Conservation (phyloP, 108 stramenopile species). For the Cylindrotheca fusiformis region DNA sequence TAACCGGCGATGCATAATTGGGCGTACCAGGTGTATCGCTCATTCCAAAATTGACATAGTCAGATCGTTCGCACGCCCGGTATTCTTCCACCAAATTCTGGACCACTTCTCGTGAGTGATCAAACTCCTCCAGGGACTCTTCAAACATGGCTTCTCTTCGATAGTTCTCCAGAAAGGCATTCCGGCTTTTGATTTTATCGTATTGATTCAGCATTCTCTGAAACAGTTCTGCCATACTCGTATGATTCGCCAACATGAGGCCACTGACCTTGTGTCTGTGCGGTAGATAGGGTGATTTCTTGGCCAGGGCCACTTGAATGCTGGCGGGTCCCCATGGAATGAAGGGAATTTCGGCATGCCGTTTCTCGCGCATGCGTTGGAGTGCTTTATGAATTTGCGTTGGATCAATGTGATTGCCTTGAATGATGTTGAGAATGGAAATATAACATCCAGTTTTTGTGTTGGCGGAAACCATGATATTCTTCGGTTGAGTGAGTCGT, state of each 20-base stretch:
- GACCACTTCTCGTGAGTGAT: slow-evolving; percentile 93
- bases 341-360: slow-evolving; percentile 80
- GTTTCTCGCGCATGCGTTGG: slow-evolving; percentile 95
- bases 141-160: slow-evolving; percentile 94
- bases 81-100: slow-evolving; percentile 95
- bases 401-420: slow-evolving; percentile 95
- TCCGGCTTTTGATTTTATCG: slow-evolving; percentile 90
- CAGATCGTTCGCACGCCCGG: slow-evolving; percentile 91
- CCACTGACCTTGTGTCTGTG: slow-evolving; percentile 94
- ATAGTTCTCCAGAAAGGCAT: slow-evolving; percentile 98
- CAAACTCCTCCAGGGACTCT: slow-evolving; percentile 96
- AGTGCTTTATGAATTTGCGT: slow-evolving; percentile 98
- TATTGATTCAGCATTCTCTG: slow-evolving; percentile 87
- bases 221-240: slow-evolving; percentile 95
- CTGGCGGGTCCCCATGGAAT: slow-evolving; percentile 99
- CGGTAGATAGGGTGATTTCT: slow-evolving; percentile 92
- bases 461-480: slow-evolving; percentile 98
- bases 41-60: slow-evolving; percentile 93
- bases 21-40: background rate
- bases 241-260: slow-evolving; percentile 98
- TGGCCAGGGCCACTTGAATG: slow-evolving; percentile 97
- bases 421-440: slow-evolving; percentile 98
- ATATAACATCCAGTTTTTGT: slow-evolving; percentile 95
- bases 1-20: slow-evolving; percentile 7
- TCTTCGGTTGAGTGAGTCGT: slow-evolving; percentile 96